Evolutionary conservation across 2,329 filamentous ascomycete genomes (phyloP).

Genomic region (Geoglossum cookeanum): DNA sequence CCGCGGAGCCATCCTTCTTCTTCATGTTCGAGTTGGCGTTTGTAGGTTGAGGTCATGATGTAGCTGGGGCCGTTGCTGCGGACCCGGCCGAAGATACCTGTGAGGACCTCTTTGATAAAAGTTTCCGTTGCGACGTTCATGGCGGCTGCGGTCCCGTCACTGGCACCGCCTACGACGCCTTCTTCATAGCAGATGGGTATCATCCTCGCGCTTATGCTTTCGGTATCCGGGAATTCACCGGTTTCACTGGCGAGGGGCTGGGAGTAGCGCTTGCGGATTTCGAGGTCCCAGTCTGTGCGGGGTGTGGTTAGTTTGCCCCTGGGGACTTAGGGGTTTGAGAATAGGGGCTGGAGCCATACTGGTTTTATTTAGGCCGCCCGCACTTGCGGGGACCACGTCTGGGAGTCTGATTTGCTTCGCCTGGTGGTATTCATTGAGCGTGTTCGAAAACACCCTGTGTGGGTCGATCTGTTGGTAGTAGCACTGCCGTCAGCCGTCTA

Average conservation of each 20-base stretch:
- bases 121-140: constrained; percentile 42
- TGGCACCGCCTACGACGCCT: constrained; percentile 34
- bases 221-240: constrained; percentile 40
- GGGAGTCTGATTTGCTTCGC: constrained; percentile 26
- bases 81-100: constrained; percentile 33
- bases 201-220: constrained; percentile 38
- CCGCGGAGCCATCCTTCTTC: constrained; percentile 56
- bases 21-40: constrained; percentile 53
- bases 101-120: constrained; percentile 41
- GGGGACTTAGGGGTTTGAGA: constrained; percentile 4
- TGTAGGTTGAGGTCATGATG: constrained; percentile 64
- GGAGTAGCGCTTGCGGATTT: constrained; percentile 45
- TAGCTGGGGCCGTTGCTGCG: constrained; percentile 33
- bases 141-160: constrained; percentile 34
- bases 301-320: background rate
- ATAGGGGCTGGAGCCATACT: constrained; percentile 30
- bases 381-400: constrained; percentile 46
- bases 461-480: constrained; percentile 10
- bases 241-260: constrained; percentile 41
- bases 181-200: constrained; percentile 48
- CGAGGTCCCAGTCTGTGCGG: constrained; percentile 38
- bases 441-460: background rate
- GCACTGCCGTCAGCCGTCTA: background rate
- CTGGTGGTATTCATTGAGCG: constrained; percentile 15
- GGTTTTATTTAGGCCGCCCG: constrained; percentile 60